Evolutionary conservation across 2,329 filamentous ascomycete genomes (phyloP), one percentile per base, ranked within the genome.

Genomic region (Aspergillus fructus): DNA sequence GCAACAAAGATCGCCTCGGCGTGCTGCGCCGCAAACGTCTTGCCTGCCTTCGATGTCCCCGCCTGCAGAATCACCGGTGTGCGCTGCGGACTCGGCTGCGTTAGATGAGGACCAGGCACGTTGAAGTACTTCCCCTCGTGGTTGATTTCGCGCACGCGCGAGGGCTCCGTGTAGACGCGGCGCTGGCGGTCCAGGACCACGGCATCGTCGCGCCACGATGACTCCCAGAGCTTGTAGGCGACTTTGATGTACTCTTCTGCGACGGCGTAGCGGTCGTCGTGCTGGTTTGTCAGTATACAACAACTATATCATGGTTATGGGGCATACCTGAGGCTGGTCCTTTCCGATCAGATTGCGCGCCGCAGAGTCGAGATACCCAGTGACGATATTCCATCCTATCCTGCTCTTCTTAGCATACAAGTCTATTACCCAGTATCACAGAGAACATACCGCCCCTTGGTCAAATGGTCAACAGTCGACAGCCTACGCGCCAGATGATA

Each of bases 1-100:
- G 84, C 86, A 1, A 89, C 82, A 64, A 90, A 90, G 50, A 90
- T 87, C 2, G 83, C 87, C 66, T 91, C 88, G 0, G 88, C 88
- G 66, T 90, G 86, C 62, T 86, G 83, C 0, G 87, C 85, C 0
- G 86, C 87, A 63, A 91, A 90, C 0, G 74, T 71, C 69, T 87
- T 89, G 2, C 87, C 88, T 0, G 86, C 81, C 49, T 80, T 83
- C 0, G 85, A 88, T 0, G 87, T 88, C 0, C 88, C 88, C 0
- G 88, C 88, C 69, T 91, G 88, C 3, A 90, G 78, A 4, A 90
- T 80, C 2, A 90, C 77, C 0, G 88, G 88, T 1, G 87, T 89
- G 3, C 88, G 76, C 64, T 91, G 88, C 0, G 86, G 87, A 49
- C 81, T 82, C 0, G 87, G 87, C 51, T 89, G 81, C 55, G 83